These are phyloP conservation scores for Exophiala sp. DNA, from an alignment of 2,329 filamentous ascomycete species.

Conservation along the genomic window DNA sequence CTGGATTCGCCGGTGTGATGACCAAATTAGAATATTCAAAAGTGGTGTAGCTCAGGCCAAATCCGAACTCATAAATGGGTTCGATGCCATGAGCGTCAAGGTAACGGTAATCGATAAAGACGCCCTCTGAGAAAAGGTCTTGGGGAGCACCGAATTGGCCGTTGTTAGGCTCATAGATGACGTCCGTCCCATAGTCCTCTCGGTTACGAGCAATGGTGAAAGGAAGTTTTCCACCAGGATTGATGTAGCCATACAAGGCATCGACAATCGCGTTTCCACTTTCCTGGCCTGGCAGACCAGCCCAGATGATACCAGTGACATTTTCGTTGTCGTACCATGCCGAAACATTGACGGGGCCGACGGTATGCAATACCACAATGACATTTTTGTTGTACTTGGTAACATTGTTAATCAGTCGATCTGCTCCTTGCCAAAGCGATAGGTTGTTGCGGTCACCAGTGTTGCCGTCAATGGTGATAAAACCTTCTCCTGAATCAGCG, in stretches of 20 bases:
- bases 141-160: constrained; percentile 50
- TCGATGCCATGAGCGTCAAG: constrained; percentile 52
- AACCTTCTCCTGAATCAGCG: constrained; percentile 79
- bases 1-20: constrained; percentile 41
- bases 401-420: constrained; percentile 74
- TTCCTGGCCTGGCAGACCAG: constrained; percentile 68
- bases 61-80: constrained; percentile 58
- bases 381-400: constrained; percentile 76
- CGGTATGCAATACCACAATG: constrained; percentile 82
- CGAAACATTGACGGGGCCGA: constrained; percentile 69
- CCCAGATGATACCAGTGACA: constrained; percentile 69
- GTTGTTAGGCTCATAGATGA: constrained; percentile 55
- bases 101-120: constrained; percentile 52
- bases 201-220: constrained; percentile 55
- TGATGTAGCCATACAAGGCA: constrained; percentile 62
- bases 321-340: constrained; percentile 57
- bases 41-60: constrained; percentile 57
- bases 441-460: constrained; percentile 86
- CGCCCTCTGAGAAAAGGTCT: constrained; percentile 53
- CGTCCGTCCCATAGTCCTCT: constrained; percentile 50
- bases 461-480: constrained; percentile 75
- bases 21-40: constrained; percentile 56
- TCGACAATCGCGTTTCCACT: constrained; percentile 69
- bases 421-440: constrained; percentile 78
- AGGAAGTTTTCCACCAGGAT: constrained; percentile 56